These are phyloP conservation scores for Tephrocybe sp. DNA, from an alignment of 768 basidiomycete species.

Conservation along the genomic window DNA sequence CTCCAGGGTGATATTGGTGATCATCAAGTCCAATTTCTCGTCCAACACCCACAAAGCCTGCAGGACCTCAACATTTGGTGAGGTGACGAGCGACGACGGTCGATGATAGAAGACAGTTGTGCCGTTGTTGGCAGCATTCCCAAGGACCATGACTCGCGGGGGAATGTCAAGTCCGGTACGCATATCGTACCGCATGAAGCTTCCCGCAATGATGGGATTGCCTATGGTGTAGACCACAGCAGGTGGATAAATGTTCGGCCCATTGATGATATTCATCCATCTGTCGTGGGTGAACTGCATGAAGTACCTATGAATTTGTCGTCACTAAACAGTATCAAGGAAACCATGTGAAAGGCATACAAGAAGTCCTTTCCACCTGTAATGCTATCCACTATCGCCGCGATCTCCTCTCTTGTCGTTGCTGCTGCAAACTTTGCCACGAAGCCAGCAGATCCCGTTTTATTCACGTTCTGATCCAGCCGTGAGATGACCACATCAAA, in stretches of 20 bases:
- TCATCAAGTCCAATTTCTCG: slow-evolving; percentile 15
- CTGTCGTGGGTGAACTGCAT: slow-evolving; percentile 15
- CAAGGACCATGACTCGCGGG: slow-evolving; percentile 30
- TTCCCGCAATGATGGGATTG: slow-evolving; percentile 35
- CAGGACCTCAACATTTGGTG: slow-evolving; percentile 18
- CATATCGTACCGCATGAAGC: slow-evolving; percentile 28
- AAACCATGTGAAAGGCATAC: slow-evolving; percentile 14
- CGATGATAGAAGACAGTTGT: slow-evolving; percentile 33
- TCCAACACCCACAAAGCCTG: slow-evolving; percentile 23
- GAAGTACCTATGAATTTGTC: slow-evolving; percentile 15
- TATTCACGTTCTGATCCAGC: slow-evolving; percentile 24
- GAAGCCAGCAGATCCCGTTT: slow-evolving; percentile 10
- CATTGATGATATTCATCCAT: slow-evolving; percentile 17
- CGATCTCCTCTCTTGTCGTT: slow-evolving; percentile 21
- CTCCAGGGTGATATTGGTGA: slow-evolving; percentile 1
- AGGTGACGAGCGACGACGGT: slow-evolving; percentile 28
- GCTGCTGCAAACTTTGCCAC: not conserved
- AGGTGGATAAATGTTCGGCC: not conserved
- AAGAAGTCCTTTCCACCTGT: slow-evolving; percentile 23
- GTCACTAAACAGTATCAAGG: not conserved
- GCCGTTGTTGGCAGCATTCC: slow-evolving; percentile 23
- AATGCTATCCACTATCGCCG: slow-evolving; percentile 18
- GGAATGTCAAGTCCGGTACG: slow-evolving; percentile 29
- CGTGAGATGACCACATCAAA: slow-evolving; percentile 21
- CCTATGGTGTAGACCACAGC: slow-evolving; percentile 23